phyloP scores from a whole-genome alignment of 1,139 yeast genomes.

The Pichia sp. region DNA sequence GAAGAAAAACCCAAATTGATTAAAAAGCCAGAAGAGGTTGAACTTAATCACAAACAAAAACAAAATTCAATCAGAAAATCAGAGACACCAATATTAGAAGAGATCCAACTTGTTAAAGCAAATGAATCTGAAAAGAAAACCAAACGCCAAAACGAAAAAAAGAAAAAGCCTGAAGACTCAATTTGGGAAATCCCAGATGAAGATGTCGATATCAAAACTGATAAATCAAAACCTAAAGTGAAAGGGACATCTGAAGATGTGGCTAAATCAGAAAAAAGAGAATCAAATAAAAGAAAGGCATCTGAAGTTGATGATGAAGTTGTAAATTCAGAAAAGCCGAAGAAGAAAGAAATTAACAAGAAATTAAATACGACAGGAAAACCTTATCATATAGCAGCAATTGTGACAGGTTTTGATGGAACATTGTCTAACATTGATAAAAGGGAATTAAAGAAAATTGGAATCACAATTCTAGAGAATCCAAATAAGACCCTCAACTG shows the following conservation, averaged over 20 bases:
- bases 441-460: slow-evolving; percentile 32
- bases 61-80: no score
- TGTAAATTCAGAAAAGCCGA: slow-evolving; percentile 7
- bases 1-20: no score
- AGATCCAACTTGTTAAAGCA: no score
- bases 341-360: slow-evolving; percentile 2
- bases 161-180: neutral
- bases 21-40: no score
- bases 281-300: slow-evolving; percentile 7
- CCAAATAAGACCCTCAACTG: slow-evolving; percentile 29
- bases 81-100: no score
- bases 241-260: slow-evolving; percentile 1
- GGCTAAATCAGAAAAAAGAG: slow-evolving; percentile 5
- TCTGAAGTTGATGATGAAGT: neutral
- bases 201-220: no score
- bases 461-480: slow-evolving; percentile 40
- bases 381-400: slow-evolving; percentile 39
- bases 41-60: no score
- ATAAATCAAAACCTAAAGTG: neutral
- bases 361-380: slow-evolving; percentile 9
- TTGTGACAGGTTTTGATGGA: slow-evolving; percentile 61
- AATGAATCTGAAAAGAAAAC: neutral
- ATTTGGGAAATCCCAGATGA: neutral
- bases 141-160: neutral
- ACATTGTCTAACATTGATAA: slow-evolving; percentile 35